Base-by-base conservation (phyloP, 2,329 filamentous ascomycete species). In the Neurospora sp. region DNA sequence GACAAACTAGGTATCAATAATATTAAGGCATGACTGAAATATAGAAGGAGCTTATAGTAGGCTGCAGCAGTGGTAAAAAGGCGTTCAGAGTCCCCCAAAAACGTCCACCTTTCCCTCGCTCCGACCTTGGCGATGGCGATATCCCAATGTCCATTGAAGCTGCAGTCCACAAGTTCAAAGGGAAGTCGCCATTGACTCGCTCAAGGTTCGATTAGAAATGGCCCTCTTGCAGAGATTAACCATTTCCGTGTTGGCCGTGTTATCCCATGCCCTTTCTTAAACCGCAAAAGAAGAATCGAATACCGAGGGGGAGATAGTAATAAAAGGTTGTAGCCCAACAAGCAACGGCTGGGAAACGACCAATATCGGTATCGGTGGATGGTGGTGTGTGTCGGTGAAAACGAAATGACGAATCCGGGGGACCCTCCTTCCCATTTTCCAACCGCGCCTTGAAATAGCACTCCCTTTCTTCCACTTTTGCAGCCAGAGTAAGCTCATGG, bases 1-100 rank as follows among this genome's bases (percentile, higher is more conserved):
- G 52, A 70, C 67, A 68, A 58, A 68, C 42, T 23, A 40, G 46
- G 69, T 70, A 70, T 70, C 69, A 70, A 70, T 68, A 70, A 38
- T 68, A 68, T 70, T 68, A 68, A 38, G 67, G 67, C 58, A 70
- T 68, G 67, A 68, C 68, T 68, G 52, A 62, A 62, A 15, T 62
- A 62, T 62, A 62, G 23, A 62, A 62, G 52, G 23, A 62, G 52
- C 52, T 62, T 62, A 62, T 62, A 62, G 52, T 33, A 62, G 52
- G 52, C 52, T 62, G 52, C 52, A 58, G 52, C 23, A 62, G 52
- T 62, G 52, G 52, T 62, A n/a, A 36, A 52, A 36, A 62, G 52
- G 52, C 52, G 52, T 62, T 36, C 52, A 36, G 52, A 28, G 52
- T 62, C 52, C 52, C 52, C 52, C 52, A 62, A 10, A 33, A 62